Percentiles rank a stretch among this genome's conserved stretches.
Conservation (phyloP, 768 basidiomycete genomes). For the Boletus sensibilis region DNA sequence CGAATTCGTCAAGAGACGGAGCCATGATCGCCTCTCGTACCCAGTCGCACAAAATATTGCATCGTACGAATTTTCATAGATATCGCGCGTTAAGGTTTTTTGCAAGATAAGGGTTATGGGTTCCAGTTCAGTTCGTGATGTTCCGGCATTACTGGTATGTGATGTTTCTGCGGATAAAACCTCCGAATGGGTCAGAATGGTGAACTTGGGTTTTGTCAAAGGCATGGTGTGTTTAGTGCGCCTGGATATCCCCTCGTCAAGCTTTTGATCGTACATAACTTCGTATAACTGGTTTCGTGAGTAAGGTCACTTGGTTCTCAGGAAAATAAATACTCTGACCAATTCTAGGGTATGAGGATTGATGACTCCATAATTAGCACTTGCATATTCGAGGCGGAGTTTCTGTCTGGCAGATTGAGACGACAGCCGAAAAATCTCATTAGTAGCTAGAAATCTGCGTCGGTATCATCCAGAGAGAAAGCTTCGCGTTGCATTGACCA, state of each 20-base stretch:
- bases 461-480: not conserved
- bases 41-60: slow-evolving; percentile 53
- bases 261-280: slow-evolving; percentile 48
- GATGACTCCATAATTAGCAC: slow-evolving; percentile 54
- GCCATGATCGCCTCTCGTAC: slow-evolving; percentile 50
- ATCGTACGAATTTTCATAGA: slow-evolving; percentile 41
- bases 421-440: slow-evolving; percentile 39
- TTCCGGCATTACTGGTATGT: not conserved
- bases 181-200: slow-evolving; percentile 39
- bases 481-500: not conserved
- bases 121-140: not conserved
- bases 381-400: slow-evolving; percentile 44
- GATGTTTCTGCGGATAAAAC: slow-evolving; percentile 32
- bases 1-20: slow-evolving; percentile 41
- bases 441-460: slow-evolving; percentile 35
- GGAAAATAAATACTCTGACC: slow-evolving; percentile 26
- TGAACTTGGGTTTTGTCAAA: slow-evolving; percentile 29
- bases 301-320: not conserved
- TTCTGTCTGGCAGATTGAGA: slow-evolving; percentile 36
- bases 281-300: slow-evolving; percentile 42
- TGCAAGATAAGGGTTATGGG: slow-evolving; percentile 32
- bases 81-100: slow-evolving; percentile 37
- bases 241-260: slow-evolving; percentile 42
- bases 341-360: slow-evolving; percentile 47
- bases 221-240: slow-evolving; percentile 27